These are phyloP conservation scores for Cylindrotheca closterium DNA, from an alignment of 108 stramenopile species.

Conservation along the genomic window DNA sequence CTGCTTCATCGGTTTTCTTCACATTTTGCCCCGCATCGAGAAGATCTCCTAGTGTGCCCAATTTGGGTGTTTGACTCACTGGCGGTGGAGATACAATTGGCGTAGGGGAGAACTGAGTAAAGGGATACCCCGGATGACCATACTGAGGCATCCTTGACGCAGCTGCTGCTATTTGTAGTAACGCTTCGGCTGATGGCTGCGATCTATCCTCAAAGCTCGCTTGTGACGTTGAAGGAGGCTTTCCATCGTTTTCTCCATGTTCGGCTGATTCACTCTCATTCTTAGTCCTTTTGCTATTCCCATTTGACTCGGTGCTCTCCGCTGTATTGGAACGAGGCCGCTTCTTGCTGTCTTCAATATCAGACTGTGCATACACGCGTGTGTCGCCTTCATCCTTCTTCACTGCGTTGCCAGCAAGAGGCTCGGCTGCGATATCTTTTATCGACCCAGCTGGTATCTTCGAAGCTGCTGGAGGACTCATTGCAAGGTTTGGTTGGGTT, in stretches of 20 bases:
- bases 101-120: too few relatives aligned
- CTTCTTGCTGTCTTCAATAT: conserved; percentile 16
- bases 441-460: conserved; percentile 1
- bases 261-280: not conserved
- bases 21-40: conserved; percentile 31
- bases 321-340: conserved; percentile 9
- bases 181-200: conserved; percentile 26
- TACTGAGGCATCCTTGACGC: not conserved
- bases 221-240: not conserved
- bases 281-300: conserved; percentile 9
- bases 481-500: not conserved
- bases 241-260: not conserved
- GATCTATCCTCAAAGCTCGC: not conserved
- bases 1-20: conserved; percentile 29
- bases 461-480: not conserved
- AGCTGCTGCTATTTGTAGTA: conserved; percentile 19
- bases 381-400: conserved; percentile 27
- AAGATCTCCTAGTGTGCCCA: conserved; percentile 27
- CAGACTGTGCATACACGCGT: conserved; percentile 24
- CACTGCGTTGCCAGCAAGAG: conserved; percentile 26
- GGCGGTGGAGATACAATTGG: not conserved
- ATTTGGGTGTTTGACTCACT: not conserved
- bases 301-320: conserved; percentile 12
- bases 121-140: too few relatives aligned
- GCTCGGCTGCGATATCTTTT: conserved; percentile 33